phyloP scores from a whole-genome alignment of 1,139 yeast genomes.

The Kodamaea suecica region DNA sequence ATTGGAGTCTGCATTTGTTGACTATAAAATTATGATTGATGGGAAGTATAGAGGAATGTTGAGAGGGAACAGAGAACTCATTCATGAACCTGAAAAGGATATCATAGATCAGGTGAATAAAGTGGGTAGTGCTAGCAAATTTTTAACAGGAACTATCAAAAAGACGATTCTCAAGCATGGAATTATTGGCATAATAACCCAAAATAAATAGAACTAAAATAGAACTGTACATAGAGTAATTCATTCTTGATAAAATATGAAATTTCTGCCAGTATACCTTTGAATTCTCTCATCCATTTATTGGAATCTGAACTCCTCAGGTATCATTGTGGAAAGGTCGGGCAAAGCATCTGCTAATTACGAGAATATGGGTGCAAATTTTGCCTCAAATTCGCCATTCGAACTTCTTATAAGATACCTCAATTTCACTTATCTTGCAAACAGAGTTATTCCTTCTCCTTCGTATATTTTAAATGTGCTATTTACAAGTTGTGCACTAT shows the following conservation, averaged over 20 bases:
- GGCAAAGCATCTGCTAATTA: too few relatives aligned
- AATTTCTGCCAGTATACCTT: too few relatives aligned
- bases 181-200: conserved; percentile 15
- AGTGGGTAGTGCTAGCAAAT: conserved; percentile 9
- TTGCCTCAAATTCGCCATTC: too few relatives aligned
- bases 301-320: too few relatives aligned
- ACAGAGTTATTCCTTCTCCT: too few relatives aligned
- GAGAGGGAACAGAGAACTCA: conserved; percentile 31
- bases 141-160: conserved; percentile 9
- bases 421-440: too few relatives aligned
- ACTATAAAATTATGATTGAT: conserved; percentile 59
- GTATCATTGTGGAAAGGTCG: too few relatives aligned
- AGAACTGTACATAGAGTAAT: conserved; percentile 2
- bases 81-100: conserved; percentile 24
- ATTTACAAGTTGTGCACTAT: conserved; percentile 6
- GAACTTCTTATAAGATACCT: too few relatives aligned
- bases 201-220: neutral
- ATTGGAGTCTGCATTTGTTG: conserved; percentile 32
- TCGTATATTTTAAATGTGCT: neutral
- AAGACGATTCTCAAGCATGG: conserved; percentile 19
- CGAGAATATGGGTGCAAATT: too few relatives aligned
- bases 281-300: too few relatives aligned
- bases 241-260: neutral
- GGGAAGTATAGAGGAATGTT: conserved; percentile 62
- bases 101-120: conserved; percentile 17